Percentiles rank a stretch among this genome's conserved stretches.
Conservation (phyloP, 768 basidiomycete genomes). For the Collybia nuda region DNA sequence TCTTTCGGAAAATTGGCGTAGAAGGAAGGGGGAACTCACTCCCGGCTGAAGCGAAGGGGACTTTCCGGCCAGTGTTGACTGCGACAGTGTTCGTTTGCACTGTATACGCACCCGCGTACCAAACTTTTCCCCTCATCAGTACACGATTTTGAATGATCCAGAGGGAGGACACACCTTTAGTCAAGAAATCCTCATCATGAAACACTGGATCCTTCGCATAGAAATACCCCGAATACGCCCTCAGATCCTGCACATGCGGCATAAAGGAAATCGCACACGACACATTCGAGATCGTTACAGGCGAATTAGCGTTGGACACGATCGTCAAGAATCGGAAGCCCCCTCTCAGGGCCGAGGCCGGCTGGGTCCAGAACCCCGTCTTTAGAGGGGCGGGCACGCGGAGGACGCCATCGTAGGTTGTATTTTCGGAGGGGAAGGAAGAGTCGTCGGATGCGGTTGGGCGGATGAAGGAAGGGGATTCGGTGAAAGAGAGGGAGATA, state of each 20-base stretch:
- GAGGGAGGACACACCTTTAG: constrained; percentile 34
- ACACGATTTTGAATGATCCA: neutral
- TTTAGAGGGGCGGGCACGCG: constrained; percentile 33
- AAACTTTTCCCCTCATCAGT: constrained; percentile 29
- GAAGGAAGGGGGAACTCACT: constrained; percentile 21
- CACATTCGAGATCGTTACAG: constrained; percentile 46
- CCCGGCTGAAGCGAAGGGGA: constrained; percentile 46
- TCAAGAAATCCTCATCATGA: constrained; percentile 47
- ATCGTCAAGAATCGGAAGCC: constrained; percentile 57
- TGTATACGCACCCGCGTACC: constrained; percentile 64
- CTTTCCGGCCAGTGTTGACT: constrained; percentile 46
- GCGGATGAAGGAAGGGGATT: constrained; percentile 55
- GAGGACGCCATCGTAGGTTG: constrained; percentile 43
- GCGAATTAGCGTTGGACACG: constrained; percentile 29
- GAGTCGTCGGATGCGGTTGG: constrained; percentile 55
- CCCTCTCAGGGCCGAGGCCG: constrained; percentile 41
- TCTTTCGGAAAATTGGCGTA: neutral
- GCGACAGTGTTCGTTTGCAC: constrained; percentile 58
- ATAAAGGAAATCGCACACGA: constrained; percentile 52
- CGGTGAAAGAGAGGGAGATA: constrained; percentile 55
- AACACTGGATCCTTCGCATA: constrained; percentile 42
- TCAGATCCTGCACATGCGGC: constrained; percentile 48
- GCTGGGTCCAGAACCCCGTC: constrained; percentile 48
- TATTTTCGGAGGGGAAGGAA: constrained; percentile 42
- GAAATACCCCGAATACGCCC: constrained; percentile 55